These are phyloP conservation scores for Endocarpon pusillum DNA, from an alignment of 495 filamentous ascomycete genomes.

Conservation along the genomic window DNA sequence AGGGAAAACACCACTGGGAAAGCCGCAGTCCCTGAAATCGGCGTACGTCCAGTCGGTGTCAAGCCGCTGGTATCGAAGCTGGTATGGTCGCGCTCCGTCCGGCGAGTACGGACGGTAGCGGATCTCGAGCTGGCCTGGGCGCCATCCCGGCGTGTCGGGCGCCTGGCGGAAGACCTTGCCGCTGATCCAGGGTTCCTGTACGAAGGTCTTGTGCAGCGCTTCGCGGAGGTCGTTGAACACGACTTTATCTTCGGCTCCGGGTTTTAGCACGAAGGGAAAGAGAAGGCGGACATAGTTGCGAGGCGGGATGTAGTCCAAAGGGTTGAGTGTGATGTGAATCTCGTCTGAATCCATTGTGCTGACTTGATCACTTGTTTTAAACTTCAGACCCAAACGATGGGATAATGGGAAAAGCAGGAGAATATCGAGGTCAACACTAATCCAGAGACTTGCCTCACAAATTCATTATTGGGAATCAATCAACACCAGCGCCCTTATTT, in stretches of 20 bases:
- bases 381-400: no score
- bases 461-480: no score
- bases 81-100: constrained; percentile 3
- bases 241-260: not conserved
- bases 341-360: no score
- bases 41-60: constrained; percentile 2
- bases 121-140: constrained; percentile 11
- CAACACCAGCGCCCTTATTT: no score
- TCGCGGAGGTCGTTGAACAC: constrained; percentile 5
- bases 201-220: constrained; percentile 4
- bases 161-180: constrained; percentile 3
- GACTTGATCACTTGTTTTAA: no score
- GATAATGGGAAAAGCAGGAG: no score
- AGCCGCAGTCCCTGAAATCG: constrained; percentile 5
- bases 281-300: constrained; percentile 2
- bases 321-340: no score
- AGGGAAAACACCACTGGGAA: constrained; percentile 3
- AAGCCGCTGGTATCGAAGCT: constrained; percentile 5
- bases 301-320: constrained; percentile 7
- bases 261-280: constrained; percentile 4
- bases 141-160: constrained; percentile 5
- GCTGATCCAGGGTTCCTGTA: constrained; percentile 8
- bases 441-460: no score
- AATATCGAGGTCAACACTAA: no score
- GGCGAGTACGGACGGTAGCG: constrained; percentile 3